phyloP scores from a whole-genome alignment of 768 basidiomycete genomes.

The Lactarius trivialis region DNA sequence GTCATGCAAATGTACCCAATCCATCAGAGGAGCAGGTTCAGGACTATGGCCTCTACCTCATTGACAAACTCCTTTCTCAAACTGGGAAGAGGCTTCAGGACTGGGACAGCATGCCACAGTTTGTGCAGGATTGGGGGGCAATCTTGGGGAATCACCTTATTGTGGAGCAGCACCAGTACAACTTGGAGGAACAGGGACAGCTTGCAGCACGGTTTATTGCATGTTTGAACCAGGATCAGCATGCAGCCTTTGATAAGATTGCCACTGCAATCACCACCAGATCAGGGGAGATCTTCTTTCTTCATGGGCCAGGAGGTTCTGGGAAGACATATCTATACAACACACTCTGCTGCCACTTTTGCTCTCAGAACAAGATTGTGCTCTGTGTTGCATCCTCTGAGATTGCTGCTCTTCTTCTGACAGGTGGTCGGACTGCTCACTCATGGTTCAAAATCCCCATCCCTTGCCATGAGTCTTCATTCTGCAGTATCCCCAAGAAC shows the following conservation, averaged over 20 bases:
- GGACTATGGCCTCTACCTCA: slow-evolving; percentile 39
- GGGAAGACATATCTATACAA: slow-evolving; percentile 45
- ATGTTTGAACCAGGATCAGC: slow-evolving; percentile 23
- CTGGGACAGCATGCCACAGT: slow-evolving; percentile 31
- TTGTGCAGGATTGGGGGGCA: slow-evolving; percentile 27
- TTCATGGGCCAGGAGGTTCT: slow-evolving; percentile 39
- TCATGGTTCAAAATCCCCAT: slow-evolving; percentile 45
- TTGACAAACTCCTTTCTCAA: slow-evolving; percentile 29
- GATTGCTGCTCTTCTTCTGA: slow-evolving; percentile 40
- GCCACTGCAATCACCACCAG: slow-evolving; percentile 15
- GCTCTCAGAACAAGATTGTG: slow-evolving; percentile 20
- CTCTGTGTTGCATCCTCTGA: slow-evolving; percentile 48
- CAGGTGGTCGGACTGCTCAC: slow-evolving; percentile 41
- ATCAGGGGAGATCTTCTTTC: slow-evolving; percentile 32
- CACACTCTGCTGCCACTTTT: slow-evolving; percentile 20
- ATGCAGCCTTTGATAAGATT: slow-evolving; percentile 22
- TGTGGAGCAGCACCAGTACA: slow-evolving; percentile 31
- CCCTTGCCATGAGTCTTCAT: slow-evolving; percentile 22
- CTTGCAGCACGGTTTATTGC: background rate
- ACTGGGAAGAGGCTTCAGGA: slow-evolving; percentile 26
- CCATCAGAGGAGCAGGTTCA: slow-evolving; percentile 31
- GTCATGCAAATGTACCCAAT: background rate
- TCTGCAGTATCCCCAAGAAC: no score
- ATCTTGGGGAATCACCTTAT: slow-evolving; percentile 28
- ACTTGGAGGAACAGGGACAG: no score